Evolutionary conservation across 768 basidiomycete genomes (phyloP), one percentile per base, ranked within the genome.

Genomic region (Russula sp.): DNA sequence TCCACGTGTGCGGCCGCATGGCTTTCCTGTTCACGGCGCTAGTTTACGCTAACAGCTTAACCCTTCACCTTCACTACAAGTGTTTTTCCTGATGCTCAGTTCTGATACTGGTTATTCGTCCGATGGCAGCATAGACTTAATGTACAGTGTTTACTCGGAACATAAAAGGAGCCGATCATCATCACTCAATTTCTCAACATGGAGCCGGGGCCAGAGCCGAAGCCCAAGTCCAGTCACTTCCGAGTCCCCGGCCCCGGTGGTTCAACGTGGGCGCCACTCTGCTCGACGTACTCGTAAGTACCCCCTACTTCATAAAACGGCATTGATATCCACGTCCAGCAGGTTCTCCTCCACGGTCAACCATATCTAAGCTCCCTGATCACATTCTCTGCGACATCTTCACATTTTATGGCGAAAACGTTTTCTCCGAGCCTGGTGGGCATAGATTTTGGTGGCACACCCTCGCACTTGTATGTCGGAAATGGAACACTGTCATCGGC

Each of bases 371-470:
- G 22, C 20, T 58, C 47, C 57, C 47, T 37, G 20, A 40, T 20
- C 31, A 49, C 18, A 20, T 58, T 8, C 47, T 49, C 14, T 27
- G 39, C 22, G 37, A 58, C 14, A 49, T 58, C 16, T 58, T 58
- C 37, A 50, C 20, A 8, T 58, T 50, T 50, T 48, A 48, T 27
- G 57, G 57, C 34, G 16, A 31, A 39, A 10, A 37, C 10, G 18
- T 31, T 20, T 58, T 48, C 47, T 50, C 48, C 35, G 37, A 58
- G n/a, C 35, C 48, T 40, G 48, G 48, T 7, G 57, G 48, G 11
- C 34, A 58, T 35, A 49, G 16, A 50, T 31, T 22, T 44, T 58
- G 57, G 57, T 58, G 57, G 57, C 7, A 37, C 35, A 48, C 48
- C 8, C 48, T 50, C 4, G 57, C 57, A 11, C 57, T 58, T 7